These are phyloP conservation scores for Psilocybe cyanescens DNA, from an alignment of 768 basidiomycete species.

Conservation along the genomic window DNA sequence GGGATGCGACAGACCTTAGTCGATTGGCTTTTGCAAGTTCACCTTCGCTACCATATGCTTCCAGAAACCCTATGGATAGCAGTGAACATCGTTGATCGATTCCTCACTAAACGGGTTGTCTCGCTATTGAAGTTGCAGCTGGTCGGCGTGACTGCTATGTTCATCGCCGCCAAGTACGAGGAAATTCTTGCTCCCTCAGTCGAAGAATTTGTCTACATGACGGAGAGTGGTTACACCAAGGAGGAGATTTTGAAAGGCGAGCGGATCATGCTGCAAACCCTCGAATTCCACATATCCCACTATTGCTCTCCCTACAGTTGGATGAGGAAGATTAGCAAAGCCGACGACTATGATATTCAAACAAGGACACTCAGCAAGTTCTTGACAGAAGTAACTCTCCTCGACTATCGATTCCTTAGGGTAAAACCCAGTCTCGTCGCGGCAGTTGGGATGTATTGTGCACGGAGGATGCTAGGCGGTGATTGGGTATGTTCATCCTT, in stretches of 20 bases:
- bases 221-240: slow-evolving; percentile 89
- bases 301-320: slow-evolving; percentile 99
- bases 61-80: slow-evolving; percentile 99
- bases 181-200: slow-evolving; percentile 97
- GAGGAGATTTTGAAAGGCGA: slow-evolving; percentile 99
- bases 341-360: slow-evolving; percentile 98
- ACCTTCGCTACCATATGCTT: slow-evolving; percentile 97
- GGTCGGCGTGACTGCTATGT: slow-evolving; percentile 98
- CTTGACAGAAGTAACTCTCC: slow-evolving; percentile 91
- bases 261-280: slow-evolving; percentile 91
- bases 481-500: slow-evolving; percentile 81
- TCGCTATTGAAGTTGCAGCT: slow-evolving; percentile 91
- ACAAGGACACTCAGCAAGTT: slow-evolving; percentile 98
- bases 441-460: slow-evolving; percentile 96
- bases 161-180: slow-evolving; percentile 98
- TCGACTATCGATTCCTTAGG: slow-evolving; percentile 91
- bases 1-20: slow-evolving; percentile 94
- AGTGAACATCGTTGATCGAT: slow-evolving; percentile 94
- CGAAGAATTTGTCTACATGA: slow-evolving; percentile 99
- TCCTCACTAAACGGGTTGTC: slow-evolving; percentile 87
- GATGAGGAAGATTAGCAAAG: slow-evolving; percentile 98
- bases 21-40: slow-evolving; percentile 98
- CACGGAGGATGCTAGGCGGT: slow-evolving; percentile 91
- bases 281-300: slow-evolving; percentile 94
- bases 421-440: slow-evolving; percentile 94